Percentiles rank a stretch among this genome's conserved stretches.
Evolutionary conservation across 805 yeast species (phyloP).

Genomic region (Soucietia sequanensis): DNA sequence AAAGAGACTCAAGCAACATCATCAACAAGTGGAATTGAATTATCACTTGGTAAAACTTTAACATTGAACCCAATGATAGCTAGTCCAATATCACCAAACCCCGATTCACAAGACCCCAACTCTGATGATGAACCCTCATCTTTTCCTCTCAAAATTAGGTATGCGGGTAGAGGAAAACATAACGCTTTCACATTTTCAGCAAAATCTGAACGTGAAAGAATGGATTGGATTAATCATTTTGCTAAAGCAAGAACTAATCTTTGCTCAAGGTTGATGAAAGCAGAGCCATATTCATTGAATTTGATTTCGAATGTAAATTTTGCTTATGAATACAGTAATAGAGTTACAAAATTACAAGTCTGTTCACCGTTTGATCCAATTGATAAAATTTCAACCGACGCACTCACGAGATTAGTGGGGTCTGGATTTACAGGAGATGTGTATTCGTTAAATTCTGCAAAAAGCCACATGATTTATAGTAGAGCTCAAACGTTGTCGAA

Average conservation of each 20-base stretch:
- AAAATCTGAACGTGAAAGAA: constrained; percentile 48
- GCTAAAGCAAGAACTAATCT: constrained; percentile 44
- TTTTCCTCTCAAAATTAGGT: constrained; percentile 53
- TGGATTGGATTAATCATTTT: constrained; percentile 56
- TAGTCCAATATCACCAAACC: constrained; percentile 5
- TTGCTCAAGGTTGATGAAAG: constrained; percentile 25
- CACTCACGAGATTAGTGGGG: constrained; percentile 13
- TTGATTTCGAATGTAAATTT: constrained; percentile 59
- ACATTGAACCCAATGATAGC: constrained; percentile 13
- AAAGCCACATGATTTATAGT: constrained; percentile 29
- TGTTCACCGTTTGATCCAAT: constrained; percentile 54
- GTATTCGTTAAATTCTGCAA: constrained; percentile 17
- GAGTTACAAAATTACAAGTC: constrained; percentile 51
- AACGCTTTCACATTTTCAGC: constrained; percentile 53
- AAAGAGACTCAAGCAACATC: constrained; percentile 27
- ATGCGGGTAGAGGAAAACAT: constrained; percentile 54
- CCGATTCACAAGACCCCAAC: constrained; percentile 11
- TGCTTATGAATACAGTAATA: constrained; percentile 57
- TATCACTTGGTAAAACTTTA: constrained; percentile 14
- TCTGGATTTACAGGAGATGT: constrained; percentile 26
- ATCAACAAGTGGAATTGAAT: constrained; percentile 15
- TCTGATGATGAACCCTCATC: constrained; percentile 30
- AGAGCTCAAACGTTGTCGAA: constrained; percentile 42
- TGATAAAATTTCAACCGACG: constrained; percentile 27
- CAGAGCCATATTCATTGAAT: constrained; percentile 55